Evolutionary conservation across 2,329 filamentous ascomycete genomes (phyloP).

Genomic region (Ceratocystiopsis sp.): DNA sequence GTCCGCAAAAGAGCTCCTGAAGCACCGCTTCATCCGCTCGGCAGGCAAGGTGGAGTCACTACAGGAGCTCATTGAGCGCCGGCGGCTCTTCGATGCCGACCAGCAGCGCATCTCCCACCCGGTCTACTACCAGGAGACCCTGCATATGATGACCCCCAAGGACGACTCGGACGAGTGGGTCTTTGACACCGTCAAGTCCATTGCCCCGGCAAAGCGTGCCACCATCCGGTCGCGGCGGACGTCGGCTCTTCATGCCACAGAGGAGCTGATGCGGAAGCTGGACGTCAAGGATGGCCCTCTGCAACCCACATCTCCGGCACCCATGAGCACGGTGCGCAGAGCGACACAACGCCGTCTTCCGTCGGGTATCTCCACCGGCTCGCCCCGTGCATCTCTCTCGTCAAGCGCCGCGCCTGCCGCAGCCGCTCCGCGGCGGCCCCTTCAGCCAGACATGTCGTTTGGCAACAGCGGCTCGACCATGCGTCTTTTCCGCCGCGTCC

Average conservation of each 20-base stretch:
- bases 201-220: constrained; percentile 31
- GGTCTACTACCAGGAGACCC: constrained; percentile 85
- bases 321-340: constrained; percentile 37
- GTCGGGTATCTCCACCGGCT: constrained; percentile 17
- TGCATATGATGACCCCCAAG: constrained; percentile 51
- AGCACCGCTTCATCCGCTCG: constrained; percentile 72
- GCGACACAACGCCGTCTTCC: constrained; percentile 35
- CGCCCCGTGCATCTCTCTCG: constrained; percentile 9
- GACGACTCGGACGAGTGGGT: constrained; percentile 77
- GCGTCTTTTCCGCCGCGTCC: constrained; percentile 74
- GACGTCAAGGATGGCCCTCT: constrained; percentile 44
- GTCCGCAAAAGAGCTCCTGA: constrained; percentile 70
- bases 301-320: constrained; percentile 34
- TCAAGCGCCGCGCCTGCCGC: constrained; percentile 2
- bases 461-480: constrained; percentile 88
- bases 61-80: constrained; percentile 71
- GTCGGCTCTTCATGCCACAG: constrained; percentile 38
- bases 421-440: constrained; percentile 38
- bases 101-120: constrained; percentile 51
- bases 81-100: constrained; percentile 65
- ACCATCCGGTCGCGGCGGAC: constrained; percentile 33
- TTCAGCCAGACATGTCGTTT: constrained; percentile 82
- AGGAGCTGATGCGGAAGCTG: constrained; percentile 42
- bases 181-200: constrained; percentile 81
- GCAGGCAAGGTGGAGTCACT: constrained; percentile 79